Base-by-base conservation (phyloP, 2,329 filamentous ascomycete species). In the Fusarium torulosum region DNA sequence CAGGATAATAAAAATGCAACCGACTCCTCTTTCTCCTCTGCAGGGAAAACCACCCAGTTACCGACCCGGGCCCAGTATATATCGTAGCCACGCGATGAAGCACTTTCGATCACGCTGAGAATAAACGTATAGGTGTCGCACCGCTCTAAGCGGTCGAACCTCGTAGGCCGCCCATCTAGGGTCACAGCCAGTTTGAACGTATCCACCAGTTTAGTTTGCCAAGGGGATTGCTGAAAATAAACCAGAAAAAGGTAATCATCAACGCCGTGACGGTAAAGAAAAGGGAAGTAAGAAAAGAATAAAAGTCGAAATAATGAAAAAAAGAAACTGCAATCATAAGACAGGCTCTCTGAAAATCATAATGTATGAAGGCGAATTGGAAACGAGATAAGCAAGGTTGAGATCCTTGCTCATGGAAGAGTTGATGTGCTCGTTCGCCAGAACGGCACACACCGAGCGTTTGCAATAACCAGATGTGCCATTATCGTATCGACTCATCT, bases 41-140 rank as follows among this genome's bases (percentile, higher is more conserved):
- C 57, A 47, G 55, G 56, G 57, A 66, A 64, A 53, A 45, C 53
- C 45, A 52, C 64, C 57, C 49, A 52, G 42, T 42, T 55, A 57
- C 57, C 55, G 53, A 70, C 63, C 61, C 63, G 59, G 61, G 61
- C 43, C 70, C 59, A 69, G 57, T 72, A 55, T 72, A 41, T 72
- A 65, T 72, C 65, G 53, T 71, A 63, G 53, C 53, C 59, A 50
- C 71, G 60, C 72, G 72, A 69, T 50, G 72, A 74, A 74, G 72
- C 72, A 70, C 72, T 74, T 74, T 74, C 72, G 64, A 74, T 73
- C 72, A 67, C 65, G 59, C 60, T 52, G 55, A 66, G 58, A 71
- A 69, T 72, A 72, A 74, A 74, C 72, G 71, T 73, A 71, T 72
- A 69, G 70, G 68, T 47, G 23, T 57, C 66, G 62, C 53, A 53